These are phyloP conservation scores for Ophiostoma australiae DNA, from an alignment of 2,329 filamentous ascomycete genomes.

Conservation along the genomic window DNA sequence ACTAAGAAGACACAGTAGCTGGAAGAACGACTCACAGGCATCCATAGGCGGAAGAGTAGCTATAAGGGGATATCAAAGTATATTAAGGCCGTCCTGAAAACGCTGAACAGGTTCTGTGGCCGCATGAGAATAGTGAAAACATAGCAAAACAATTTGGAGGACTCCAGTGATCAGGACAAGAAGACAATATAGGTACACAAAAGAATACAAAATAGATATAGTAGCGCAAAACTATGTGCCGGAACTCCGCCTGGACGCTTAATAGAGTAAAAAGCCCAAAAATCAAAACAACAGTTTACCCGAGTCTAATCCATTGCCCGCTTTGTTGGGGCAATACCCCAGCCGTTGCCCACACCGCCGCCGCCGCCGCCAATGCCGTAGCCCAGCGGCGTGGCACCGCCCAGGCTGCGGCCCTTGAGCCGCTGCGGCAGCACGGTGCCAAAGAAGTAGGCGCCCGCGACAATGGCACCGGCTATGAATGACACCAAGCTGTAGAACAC, in stretches of 20 bases:
- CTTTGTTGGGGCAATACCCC: conserved; percentile 49
- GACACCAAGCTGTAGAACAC: conserved; percentile 58
- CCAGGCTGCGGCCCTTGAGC: conserved; percentile 47
- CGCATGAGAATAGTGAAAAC: neutral
- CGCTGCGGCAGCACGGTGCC: conserved; percentile 54
- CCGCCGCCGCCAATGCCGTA: conserved; percentile 42
- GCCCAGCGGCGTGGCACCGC: conserved; percentile 54
- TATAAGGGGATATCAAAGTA: conserved; percentile 7
- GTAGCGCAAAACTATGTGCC: neutral
- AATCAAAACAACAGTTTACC: neutral
- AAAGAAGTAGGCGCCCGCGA: conserved; percentile 56
- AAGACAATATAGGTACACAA: neutral
- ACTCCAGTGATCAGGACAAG: neutral
- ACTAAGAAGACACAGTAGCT: conserved; percentile 38
- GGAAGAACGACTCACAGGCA: neutral
- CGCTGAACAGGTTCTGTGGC: neutral
- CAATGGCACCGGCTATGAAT: conserved; percentile 52
- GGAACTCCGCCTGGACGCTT: neutral
- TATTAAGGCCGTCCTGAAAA: neutral
- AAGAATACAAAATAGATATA: neutral
- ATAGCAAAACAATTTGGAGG: neutral
- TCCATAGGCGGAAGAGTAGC: neutral
- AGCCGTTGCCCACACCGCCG: conserved; percentile 52
- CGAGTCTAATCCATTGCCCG: conserved; percentile 37
- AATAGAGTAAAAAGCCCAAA: conserved; percentile 9